A percentile compares a stretch with the other conserved stretches of the same genome.
These are phyloP conservation scores for Tricharina praecox DNA, from an alignment of 495 filamentous ascomycete genomes.

Conservation along the genomic window DNA sequence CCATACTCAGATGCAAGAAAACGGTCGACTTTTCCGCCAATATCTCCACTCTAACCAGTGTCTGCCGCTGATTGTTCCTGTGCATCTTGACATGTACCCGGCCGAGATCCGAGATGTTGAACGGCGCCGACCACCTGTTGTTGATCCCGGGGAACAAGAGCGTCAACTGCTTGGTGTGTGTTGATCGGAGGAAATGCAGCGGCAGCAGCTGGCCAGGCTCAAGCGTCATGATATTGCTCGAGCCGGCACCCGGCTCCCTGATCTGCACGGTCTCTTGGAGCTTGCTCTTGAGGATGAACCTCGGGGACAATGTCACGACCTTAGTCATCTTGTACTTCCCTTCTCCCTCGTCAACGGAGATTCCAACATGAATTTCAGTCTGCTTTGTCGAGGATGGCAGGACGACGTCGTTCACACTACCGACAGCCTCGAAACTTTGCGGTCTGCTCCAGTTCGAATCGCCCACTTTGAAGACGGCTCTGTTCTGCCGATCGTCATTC, in stretches of 20 bases:
- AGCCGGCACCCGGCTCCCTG: slow-evolving; percentile 60
- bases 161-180: slow-evolving; percentile 68
- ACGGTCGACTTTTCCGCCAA: slow-evolving; percentile 83
- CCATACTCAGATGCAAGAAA: slow-evolving; percentile 76
- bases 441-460: slow-evolving; percentile 92
- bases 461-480: slow-evolving; percentile 67
- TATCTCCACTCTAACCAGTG: slow-evolving; percentile 70
- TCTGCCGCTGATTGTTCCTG: slow-evolving; percentile 73
- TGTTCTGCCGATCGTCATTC: slow-evolving; percentile 72
- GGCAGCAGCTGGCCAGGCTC: slow-evolving; percentile 62
- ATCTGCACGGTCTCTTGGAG: slow-evolving; percentile 73
- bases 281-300: slow-evolving; percentile 89
- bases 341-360: slow-evolving; percentile 74
- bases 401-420: slow-evolving; percentile 70
- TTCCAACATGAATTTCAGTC: slow-evolving; percentile 75
- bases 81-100: slow-evolving; percentile 85
- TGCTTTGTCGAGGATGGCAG: slow-evolving; percentile 48
- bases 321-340: slow-evolving; percentile 97
- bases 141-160: slow-evolving; percentile 88
- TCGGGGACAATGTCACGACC: slow-evolving; percentile 79
- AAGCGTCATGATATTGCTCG: slow-evolving; percentile 60
- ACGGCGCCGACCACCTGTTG: slow-evolving; percentile 95
- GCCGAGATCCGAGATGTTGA: slow-evolving; percentile 89
- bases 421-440: slow-evolving; percentile 96
- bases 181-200: slow-evolving; percentile 68